Percentiles rank a stretch among this genome's conserved stretches.
These are phyloP conservation scores for Gossypium lobatum DNA, from an alignment of 441 rosid genomes.

Conservation along the genomic window DNA sequence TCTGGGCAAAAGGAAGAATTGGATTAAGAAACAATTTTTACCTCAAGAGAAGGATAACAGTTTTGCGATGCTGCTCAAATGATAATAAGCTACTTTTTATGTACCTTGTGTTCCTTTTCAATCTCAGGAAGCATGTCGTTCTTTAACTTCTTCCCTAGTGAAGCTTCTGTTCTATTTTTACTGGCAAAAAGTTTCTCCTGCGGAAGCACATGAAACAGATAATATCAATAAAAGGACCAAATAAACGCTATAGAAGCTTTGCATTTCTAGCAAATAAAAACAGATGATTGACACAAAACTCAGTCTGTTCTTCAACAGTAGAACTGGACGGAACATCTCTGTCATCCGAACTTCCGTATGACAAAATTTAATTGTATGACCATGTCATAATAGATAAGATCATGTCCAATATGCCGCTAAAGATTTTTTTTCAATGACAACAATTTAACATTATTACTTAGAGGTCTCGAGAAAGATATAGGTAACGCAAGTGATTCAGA, in stretches of 20 bases:
- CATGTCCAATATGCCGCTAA: not conserved
- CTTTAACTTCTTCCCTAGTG: slow-evolving; percentile 83
- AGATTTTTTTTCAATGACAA: not conserved
- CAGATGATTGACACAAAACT: not conserved
- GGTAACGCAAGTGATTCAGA: not conserved
- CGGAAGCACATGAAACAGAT: slow-evolving; percentile 20
- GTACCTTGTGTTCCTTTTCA: slow-evolving; percentile 93
- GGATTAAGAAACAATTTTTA: slow-evolving; percentile 2
- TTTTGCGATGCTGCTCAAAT: not conserved
- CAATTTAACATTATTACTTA: not conserved
- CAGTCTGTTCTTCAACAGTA: not conserved
- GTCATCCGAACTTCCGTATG: not conserved
- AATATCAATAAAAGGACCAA: slow-evolving; percentile 3
- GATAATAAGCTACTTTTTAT: slow-evolving; percentile 15
- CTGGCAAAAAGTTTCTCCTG: slow-evolving; percentile 91
- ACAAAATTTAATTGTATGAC: not conserved
- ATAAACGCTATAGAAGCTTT: not conserved
- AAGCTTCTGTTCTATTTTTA: slow-evolving; percentile 78
- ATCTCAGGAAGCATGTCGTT: slow-evolving; percentile 96
- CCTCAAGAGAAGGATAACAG: not conserved
- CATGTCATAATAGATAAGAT: not conserved
- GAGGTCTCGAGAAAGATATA: not conserved
- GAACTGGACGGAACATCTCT: slow-evolving; percentile 1
- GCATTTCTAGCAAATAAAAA: not conserved
- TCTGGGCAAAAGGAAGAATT: slow-evolving; percentile 37